phyloP scores from a whole-genome alignment of 805 yeast genomes.

The Candida ficus region DNA sequence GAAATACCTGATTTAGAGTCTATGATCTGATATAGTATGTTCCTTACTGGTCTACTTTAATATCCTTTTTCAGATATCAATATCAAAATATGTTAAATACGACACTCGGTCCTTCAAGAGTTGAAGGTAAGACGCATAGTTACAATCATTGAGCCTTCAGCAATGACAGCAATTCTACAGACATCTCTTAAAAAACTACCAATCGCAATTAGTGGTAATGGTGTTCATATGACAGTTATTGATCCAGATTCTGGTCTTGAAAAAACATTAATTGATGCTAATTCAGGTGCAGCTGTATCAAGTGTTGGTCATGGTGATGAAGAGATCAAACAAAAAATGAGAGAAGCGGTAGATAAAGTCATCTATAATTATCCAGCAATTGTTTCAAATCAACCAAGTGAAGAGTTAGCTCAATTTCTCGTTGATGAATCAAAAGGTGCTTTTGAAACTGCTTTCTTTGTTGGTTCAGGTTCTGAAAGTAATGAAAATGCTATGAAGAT shows the following conservation, averaged over 20 bases:
- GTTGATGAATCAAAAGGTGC: constrained; percentile 38
- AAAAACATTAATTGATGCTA: constrained; percentile 28
- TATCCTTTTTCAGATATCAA: too few relatives aligned
- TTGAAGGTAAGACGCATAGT: too few relatives aligned
- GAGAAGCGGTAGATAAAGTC: constrained; percentile 31
- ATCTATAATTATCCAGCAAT: constrained; percentile 33
- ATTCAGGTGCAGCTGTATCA: constrained; percentile 48
- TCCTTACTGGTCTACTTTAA: too few relatives aligned
- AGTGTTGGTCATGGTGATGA: constrained; percentile 41
- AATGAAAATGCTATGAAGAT: constrained; percentile 62
- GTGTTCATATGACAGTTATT: neutral
- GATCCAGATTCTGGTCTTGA: neutral
- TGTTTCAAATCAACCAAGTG: constrained; percentile 33
- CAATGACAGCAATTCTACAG: neutral
- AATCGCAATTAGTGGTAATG: neutral
- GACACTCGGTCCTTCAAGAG: too few relatives aligned
- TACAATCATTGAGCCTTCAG: too few relatives aligned
- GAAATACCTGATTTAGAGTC: too few relatives aligned
- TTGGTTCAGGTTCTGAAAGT: constrained; percentile 63
- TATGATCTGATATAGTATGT: too few relatives aligned
- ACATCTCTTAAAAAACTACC: neutral
- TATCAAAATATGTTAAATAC: too few relatives aligned
- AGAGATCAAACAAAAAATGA: constrained; percentile 36
- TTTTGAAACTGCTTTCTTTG: constrained; percentile 38
- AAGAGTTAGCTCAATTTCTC: constrained; percentile 37